Percentiles rank a stretch among this genome's conserved stretches.
These are phyloP conservation scores for Ceratopteris richardii DNA, from an alignment of 75 land plant species.

Conservation along the genomic window DNA sequence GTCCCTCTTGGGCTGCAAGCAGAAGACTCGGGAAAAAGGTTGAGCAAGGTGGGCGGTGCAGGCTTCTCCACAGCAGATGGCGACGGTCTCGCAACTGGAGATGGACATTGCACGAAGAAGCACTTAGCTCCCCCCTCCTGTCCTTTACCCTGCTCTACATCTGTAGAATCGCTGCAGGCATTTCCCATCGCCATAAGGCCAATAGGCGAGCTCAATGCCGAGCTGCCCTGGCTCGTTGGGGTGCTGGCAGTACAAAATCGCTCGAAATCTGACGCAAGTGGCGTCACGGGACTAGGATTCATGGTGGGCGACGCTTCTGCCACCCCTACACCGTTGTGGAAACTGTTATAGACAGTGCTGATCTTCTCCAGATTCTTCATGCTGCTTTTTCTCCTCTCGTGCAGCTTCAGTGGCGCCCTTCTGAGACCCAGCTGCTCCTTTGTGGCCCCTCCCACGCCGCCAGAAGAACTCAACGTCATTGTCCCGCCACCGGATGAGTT, in stretches of 20 bases:
- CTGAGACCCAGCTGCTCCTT: background rate
- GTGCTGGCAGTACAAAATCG: background rate
- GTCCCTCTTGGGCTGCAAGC: background rate
- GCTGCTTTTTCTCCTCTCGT: background rate
- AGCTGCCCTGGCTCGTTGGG: slow-evolving; percentile 4
- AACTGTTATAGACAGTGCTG: background rate
- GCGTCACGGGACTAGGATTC: slow-evolving; percentile 2
- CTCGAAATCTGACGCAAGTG: slow-evolving; percentile 3
- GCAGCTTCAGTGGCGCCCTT: slow-evolving; percentile 1
- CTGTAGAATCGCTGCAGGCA: background rate
- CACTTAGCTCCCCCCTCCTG: background rate
- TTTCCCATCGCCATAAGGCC: background rate
- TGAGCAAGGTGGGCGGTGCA: background rate
- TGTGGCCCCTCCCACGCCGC: background rate
- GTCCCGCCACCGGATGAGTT: no score
- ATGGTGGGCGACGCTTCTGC: background rate
- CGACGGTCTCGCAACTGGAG: background rate
- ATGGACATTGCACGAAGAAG: background rate
- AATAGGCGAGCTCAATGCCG: background rate
- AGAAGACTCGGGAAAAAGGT: background rate
- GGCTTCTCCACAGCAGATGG: background rate
- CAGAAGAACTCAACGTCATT: background rate
- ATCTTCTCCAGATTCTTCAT: slow-evolving; percentile 1
- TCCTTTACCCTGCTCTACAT: background rate
- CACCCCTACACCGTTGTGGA: no score